Conservation (phyloP, 345 rosid genomes). For the Lumnitzera racemosa region DNA sequence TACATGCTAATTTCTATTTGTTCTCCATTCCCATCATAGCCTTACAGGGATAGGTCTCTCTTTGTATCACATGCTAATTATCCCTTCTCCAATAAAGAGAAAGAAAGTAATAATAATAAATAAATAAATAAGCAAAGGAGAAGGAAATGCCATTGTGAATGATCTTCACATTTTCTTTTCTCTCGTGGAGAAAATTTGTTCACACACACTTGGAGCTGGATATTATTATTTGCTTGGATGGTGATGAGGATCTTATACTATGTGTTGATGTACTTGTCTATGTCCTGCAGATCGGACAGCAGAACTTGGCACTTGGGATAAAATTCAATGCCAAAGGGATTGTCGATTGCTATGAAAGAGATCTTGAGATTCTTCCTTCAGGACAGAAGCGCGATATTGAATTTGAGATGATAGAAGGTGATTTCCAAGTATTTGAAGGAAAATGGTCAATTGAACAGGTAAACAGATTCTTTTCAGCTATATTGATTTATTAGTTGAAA, state of each 20-base stretch:
- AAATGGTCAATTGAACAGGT: slow-evolving; percentile 95
- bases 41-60: no score
- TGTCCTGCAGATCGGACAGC: slow-evolving; percentile 64
- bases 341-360: slow-evolving; percentile 83
- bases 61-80: no score
- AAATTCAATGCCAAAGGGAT: slow-evolving; percentile 84
- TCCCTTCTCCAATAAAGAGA: no score
- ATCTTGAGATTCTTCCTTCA: slow-evolving; percentile 45
- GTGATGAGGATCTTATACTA: not conserved
- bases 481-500: not conserved
- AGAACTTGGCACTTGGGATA: slow-evolving; percentile 64
- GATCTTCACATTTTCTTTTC: no score
- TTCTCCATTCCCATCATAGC: no score
- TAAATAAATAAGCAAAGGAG: no score
- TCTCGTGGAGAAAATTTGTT: no score
- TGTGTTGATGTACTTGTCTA: slow-evolving; percentile 5
- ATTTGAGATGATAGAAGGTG: slow-evolving; percentile 90
- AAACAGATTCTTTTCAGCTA: slow-evolving; percentile 1
- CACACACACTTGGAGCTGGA: no score
- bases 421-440: slow-evolving; percentile 80
- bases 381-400: slow-evolving; percentile 75
- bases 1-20: no score
- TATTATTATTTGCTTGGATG: no score
- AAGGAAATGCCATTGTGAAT: no score
- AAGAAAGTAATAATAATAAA: no score